A percentile compares a stretch with the other conserved stretches of the same genome.
Conservation (phyloP, 129 eudicot genomes). For the Lonicera japonica region DNA sequence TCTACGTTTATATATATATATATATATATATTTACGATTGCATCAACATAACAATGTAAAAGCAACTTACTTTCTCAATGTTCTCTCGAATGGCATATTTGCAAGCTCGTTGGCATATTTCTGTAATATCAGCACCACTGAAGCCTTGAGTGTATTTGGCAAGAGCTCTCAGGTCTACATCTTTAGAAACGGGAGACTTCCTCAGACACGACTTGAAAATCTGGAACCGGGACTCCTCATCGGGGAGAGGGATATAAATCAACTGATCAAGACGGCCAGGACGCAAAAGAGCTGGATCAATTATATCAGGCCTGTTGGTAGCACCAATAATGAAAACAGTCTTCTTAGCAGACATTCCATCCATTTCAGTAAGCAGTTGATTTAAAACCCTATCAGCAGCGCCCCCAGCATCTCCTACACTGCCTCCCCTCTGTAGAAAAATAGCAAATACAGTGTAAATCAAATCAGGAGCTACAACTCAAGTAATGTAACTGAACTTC, state of each 20-base stretch:
- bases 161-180: constrained; percentile 56
- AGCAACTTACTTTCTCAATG: constrained; percentile 49
- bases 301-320: constrained; percentile 85
- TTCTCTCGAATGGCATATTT: constrained; percentile 75
- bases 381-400: constrained; percentile 93
- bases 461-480: background rate
- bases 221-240: constrained; percentile 51
- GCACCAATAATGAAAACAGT: constrained; percentile 93
- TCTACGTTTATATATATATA: no score
- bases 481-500: background rate
- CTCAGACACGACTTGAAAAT: constrained; percentile 59
- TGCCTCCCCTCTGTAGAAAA: constrained; percentile 55
- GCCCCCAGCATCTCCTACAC: constrained; percentile 94
- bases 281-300: constrained; percentile 68
- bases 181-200: constrained; percentile 63
- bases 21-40: no score
- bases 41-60: background rate
- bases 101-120: constrained; percentile 76
- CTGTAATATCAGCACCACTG: constrained; percentile 67
- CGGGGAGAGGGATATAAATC: constrained; percentile 81
- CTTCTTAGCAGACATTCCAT: constrained; percentile 91
- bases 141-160: constrained; percentile 83
- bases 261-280: constrained; percentile 76
- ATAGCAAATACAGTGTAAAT: background rate
- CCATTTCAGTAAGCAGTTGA: constrained; percentile 94